Conservation (phyloP, 2,329 filamentous ascomycete species). For the Pseudocercospora musae region DNA sequence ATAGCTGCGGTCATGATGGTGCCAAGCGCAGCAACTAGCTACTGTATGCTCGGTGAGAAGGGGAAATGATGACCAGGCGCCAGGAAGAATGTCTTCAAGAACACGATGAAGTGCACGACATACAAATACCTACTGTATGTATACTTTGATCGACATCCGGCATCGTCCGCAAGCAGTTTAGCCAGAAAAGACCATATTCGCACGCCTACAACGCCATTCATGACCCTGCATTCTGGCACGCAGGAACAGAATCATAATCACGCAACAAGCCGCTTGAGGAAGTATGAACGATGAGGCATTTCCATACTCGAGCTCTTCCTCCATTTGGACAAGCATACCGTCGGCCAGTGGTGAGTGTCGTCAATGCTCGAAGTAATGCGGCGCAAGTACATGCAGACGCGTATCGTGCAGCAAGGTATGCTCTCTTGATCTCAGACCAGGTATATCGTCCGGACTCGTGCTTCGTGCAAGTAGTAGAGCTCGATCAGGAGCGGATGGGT, state of each 20-base stretch:
- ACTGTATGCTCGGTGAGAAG: no score
- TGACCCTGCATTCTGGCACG: neutral
- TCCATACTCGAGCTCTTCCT: no score
- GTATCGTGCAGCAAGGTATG: neutral
- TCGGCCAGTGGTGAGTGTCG: no score
- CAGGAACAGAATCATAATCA: neutral
- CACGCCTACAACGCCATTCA: neutral
- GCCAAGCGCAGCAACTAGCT: neutral
- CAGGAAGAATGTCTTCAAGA: no score
- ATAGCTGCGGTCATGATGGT: neutral
- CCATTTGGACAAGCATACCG: no score
- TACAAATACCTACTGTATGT: neutral
- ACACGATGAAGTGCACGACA: neutral
- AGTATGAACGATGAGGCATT: no score
- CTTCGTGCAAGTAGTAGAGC: conserved; percentile 10
- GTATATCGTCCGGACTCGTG: conserved; percentile 5
- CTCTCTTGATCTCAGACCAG: neutral
- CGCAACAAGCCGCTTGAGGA: no score
- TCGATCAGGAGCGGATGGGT: neutral
- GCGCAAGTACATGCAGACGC: no score
- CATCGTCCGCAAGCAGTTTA: neutral
- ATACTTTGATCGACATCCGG: neutral
- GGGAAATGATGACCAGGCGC: no score
- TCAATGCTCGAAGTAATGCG: no score
- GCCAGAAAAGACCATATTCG: neutral